Conservation (phyloP, 306 rosid genomes). For the Dryas drummondii region DNA sequence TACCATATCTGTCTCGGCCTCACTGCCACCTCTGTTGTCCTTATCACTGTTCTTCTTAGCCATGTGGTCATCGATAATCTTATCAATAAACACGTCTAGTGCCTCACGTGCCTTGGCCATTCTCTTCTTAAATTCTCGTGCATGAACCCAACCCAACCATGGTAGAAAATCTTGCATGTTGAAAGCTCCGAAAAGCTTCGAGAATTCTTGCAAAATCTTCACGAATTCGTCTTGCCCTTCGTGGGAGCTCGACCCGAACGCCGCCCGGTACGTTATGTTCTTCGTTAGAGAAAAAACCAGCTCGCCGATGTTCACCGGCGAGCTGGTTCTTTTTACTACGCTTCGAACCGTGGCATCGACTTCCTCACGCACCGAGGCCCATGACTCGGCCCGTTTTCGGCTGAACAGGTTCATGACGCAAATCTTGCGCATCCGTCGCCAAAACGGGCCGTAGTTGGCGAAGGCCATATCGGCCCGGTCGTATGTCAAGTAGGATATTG, state of each 20-base stretch:
- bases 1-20: slow-evolving; percentile 30
- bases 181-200: slow-evolving; percentile 36
- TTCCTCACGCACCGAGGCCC: slow-evolving; percentile 33
- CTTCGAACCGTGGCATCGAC: slow-evolving; percentile 1
- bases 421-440: slow-evolving; percentile 37
- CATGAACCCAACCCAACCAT: slow-evolving; percentile 35
- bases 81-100: slow-evolving; percentile 29
- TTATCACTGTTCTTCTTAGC: slow-evolving; percentile 11
- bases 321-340: not conserved
- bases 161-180: slow-evolving; percentile 37
- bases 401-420: slow-evolving; percentile 34
- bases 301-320: slow-evolving; percentile 24
- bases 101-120: slow-evolving; percentile 26
- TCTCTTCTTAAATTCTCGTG: slow-evolving; percentile 22
- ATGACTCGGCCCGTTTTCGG: slow-evolving; percentile 29
- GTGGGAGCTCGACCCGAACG: slow-evolving; percentile 31
- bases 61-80: slow-evolving; percentile 32
- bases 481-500: slow-evolving; percentile 27
- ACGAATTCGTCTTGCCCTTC: slow-evolving; percentile 33
- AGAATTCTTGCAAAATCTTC: slow-evolving; percentile 34
- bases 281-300: slow-evolving; percentile 26
- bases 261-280: slow-evolving; percentile 33
- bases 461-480: slow-evolving; percentile 37
- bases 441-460: slow-evolving; percentile 36
- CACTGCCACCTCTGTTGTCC: not conserved